Evolutionary conservation across 106 monocot species (phyloP).

Genomic region (Dioscorea alata): DNA sequence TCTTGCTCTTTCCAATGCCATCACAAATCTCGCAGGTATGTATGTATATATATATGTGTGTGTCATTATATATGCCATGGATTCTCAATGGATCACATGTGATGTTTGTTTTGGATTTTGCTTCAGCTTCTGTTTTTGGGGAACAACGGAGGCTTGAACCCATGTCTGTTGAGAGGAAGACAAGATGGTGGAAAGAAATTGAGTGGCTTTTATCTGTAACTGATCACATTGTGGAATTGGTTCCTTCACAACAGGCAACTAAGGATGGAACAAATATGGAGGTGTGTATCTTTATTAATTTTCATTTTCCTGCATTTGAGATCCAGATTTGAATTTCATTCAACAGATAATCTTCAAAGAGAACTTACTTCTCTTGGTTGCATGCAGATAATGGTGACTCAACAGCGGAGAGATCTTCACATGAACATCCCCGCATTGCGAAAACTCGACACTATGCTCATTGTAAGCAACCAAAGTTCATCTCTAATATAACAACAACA

Average conservation of each 20-base stretch:
- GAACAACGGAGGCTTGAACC: constrained; percentile 77
- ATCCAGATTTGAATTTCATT: no score
- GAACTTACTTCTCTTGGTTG: neutral
- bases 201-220: constrained; percentile 82
- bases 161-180: constrained; percentile 62
- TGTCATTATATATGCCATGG: no score
- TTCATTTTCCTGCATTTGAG: neutral
- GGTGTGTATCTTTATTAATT: constrained; percentile 16
- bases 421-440: constrained; percentile 75
- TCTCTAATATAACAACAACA: neutral
- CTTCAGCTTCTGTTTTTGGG: constrained; percentile 69
- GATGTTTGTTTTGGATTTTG: neutral
- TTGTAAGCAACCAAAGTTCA: constrained; percentile 32
- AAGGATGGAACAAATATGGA: constrained; percentile 69
- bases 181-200: constrained; percentile 70
- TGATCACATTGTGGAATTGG: constrained; percentile 79
- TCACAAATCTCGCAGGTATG: constrained; percentile 53
- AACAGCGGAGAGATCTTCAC: constrained; percentile 62
- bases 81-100: no score
- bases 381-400: constrained; percentile 70
- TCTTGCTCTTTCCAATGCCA: constrained; percentile 48
- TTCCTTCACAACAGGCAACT: constrained; percentile 53
- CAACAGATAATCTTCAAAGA: neutral
- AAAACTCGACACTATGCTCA: constrained; percentile 79
- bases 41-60: no score